Percentiles rank a stretch among this genome's conserved stretches.
Conservation (phyloP, 1,284 basidiomycete species). For the Butyriboletus regius region DNA sequence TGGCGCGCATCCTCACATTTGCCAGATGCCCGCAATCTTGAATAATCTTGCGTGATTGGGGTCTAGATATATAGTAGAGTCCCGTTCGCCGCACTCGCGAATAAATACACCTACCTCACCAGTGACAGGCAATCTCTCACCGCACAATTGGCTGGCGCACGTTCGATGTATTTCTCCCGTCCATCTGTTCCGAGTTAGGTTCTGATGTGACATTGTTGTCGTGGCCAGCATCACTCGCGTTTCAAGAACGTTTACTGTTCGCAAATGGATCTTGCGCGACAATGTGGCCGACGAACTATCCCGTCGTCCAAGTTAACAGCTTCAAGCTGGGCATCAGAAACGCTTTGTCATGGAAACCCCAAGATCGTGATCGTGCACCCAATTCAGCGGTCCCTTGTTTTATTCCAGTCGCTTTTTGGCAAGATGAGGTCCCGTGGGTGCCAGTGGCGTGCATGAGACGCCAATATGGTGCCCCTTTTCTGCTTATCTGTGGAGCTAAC, state of each 20-base stretch:
- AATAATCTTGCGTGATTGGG: conserved; percentile 9
- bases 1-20: not conserved
- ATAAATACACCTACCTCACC: not conserved
- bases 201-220: not conserved
- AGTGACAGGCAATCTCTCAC: not conserved
- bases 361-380: not conserved
- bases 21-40: conserved; percentile 3
- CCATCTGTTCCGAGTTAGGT: not conserved
- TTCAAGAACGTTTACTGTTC: not conserved
- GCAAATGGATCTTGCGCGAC: not conserved
- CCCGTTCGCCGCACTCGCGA: not conserved
- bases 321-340: no score
- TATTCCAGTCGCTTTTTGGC: not conserved
- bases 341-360: not conserved
- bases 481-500: not conserved
- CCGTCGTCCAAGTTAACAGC: no score
- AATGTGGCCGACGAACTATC: not conserved
- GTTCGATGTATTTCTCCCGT: not conserved
- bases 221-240: not conserved
- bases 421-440: not conserved
- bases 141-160: not conserved
- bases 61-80: not conserved
- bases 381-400: conserved; percentile 1
- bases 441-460: not conserved
- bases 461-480: not conserved